Evolutionary conservation across 768 basidiomycete species (phyloP).

Genomic region (Kwoniella bestiolae): DNA sequence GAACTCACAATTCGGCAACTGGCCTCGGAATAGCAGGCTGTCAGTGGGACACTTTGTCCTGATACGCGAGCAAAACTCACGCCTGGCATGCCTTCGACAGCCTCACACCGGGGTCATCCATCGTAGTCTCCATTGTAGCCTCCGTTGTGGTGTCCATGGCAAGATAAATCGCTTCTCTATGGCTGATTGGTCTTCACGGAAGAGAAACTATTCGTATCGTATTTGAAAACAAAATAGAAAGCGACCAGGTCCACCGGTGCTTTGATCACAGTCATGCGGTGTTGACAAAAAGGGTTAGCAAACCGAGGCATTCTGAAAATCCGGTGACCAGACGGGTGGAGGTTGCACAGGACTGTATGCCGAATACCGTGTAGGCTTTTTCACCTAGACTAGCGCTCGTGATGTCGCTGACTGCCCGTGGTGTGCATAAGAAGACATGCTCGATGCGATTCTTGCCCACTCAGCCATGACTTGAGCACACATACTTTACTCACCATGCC

Average conservation of each 20-base stretch:
- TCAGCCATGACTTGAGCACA: background rate
- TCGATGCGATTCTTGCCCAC: background rate
- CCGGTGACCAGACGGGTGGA: constrained; percentile 3
- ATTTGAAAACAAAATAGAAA: too few relatives aligned
- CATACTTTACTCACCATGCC: constrained; percentile 9
- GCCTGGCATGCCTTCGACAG: constrained; percentile 7
- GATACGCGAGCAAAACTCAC: background rate
- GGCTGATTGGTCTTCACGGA: background rate
- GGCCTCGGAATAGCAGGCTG: background rate
- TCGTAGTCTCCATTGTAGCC: too few relatives aligned
- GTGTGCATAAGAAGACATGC: too few relatives aligned
- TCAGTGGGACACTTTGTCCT: background rate
- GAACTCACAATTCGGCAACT: constrained; percentile 16
- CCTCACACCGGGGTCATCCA: background rate
- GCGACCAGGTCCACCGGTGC: too few relatives aligned
- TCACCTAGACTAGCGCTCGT: too few relatives aligned
- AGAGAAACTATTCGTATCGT: background rate
- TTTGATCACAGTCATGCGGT: too few relatives aligned
- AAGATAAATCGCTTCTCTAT: background rate
- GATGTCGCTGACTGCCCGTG: background rate
- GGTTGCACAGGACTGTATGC: too few relatives aligned
- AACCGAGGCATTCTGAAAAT: background rate
- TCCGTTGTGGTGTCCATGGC: background rate
- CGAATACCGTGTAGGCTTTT: too few relatives aligned
- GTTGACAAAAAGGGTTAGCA: too few relatives aligned